Evolutionary conservation across 495 filamentous ascomycete species (phyloP).

Genomic region (Terfezia claveryi): DNA sequence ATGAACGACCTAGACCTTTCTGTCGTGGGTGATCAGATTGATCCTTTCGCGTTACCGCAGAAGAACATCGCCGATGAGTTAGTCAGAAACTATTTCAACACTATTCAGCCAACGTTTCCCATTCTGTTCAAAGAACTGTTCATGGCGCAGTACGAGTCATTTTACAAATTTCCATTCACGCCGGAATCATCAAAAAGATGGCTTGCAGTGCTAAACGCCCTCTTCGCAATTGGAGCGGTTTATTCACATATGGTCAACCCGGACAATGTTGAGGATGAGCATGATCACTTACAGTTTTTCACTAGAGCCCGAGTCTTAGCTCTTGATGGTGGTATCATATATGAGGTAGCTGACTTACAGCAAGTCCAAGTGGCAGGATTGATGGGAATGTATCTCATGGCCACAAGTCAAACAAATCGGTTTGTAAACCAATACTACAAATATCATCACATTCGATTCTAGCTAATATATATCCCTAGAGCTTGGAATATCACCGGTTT

Average conservation of each 20-base stretch:
- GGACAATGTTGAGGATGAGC: slow-evolving; percentile 23
- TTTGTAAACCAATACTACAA: slow-evolving; percentile 14
- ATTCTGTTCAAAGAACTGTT: slow-evolving; percentile 36
- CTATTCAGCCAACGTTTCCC: slow-evolving; percentile 38
- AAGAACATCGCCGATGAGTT: slow-evolving; percentile 31
- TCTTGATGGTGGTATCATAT: slow-evolving; percentile 29
- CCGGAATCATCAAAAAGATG: slow-evolving; percentile 26
- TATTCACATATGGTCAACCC: slow-evolving; percentile 27
- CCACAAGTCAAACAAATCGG: slow-evolving; percentile 38
- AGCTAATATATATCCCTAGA: slow-evolving; percentile 20
- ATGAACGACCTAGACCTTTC: slow-evolving; percentile 31
- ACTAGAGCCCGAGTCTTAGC: slow-evolving; percentile 30
- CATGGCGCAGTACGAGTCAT: slow-evolving; percentile 16
- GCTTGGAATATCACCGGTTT: slow-evolving; percentile 39
- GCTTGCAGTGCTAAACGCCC: slow-evolving; percentile 38
- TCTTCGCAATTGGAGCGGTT: slow-evolving; percentile 38
- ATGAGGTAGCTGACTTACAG: slow-evolving; percentile 33
- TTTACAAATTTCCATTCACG: slow-evolving; percentile 24
- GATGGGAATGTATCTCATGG: slow-evolving; percentile 35
- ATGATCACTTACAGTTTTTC: slow-evolving; percentile 35
- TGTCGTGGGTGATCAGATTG: slow-evolving; percentile 24
- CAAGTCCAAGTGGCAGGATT: slow-evolving; percentile 37
- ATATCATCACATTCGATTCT: slow-evolving; percentile 6
- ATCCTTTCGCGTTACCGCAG: slow-evolving; percentile 30
- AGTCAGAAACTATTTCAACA: slow-evolving; percentile 34